A percentile compares a stretch with the other conserved stretches of the same genome.
Conservation (phyloP, 805 yeast species). For the Ogataea pini region DNA sequence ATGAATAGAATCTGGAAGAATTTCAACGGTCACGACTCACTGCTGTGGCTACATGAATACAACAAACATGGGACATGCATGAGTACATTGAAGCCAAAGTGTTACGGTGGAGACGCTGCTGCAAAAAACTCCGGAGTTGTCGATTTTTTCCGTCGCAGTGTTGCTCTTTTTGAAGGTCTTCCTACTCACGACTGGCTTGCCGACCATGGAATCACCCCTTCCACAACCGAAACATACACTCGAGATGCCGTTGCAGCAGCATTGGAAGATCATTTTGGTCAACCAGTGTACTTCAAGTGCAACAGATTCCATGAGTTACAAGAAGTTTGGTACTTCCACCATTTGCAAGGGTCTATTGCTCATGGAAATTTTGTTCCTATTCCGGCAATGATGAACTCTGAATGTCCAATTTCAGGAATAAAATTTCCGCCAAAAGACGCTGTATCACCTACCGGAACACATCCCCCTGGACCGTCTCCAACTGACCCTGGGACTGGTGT, state of each 20-base stretch:
- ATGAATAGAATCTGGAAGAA: constrained; percentile 75
- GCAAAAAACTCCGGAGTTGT: constrained; percentile 49
- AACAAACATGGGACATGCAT: constrained; percentile 95
- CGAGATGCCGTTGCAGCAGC: constrained; percentile 56
- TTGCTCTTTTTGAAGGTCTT: constrained; percentile 54
- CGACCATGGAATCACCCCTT: constrained; percentile 73
- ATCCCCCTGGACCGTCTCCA: constrained; percentile 30
- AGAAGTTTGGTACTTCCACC: constrained; percentile 81
- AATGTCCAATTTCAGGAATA: constrained; percentile 73
- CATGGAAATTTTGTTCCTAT: constrained; percentile 65
- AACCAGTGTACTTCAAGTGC: constrained; percentile 62
- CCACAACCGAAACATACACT: constrained; percentile 54
- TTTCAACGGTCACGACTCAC: constrained; percentile 63
- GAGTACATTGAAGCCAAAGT: constrained; percentile 70
- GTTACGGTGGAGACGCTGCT: constrained; percentile 48
- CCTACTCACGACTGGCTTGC: constrained; percentile 69
- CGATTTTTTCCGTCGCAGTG: constrained; percentile 67
- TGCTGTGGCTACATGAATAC: constrained; percentile 87
- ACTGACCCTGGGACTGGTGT: constrained; percentile 33
- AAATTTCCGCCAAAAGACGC: constrained; percentile 65
- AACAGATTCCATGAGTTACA: constrained; percentile 51
- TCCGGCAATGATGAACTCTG: constrained; percentile 54
- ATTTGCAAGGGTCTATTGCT: constrained; percentile 69
- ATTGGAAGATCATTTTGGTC: constrained; percentile 50
- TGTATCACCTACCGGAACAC: constrained; percentile 32